A percentile compares a stretch with the other conserved stretches of the same genome.
Conservation (phyloP, 2,329 filamentous ascomycete species). For the Colletotrichum noveboracense region DNA sequence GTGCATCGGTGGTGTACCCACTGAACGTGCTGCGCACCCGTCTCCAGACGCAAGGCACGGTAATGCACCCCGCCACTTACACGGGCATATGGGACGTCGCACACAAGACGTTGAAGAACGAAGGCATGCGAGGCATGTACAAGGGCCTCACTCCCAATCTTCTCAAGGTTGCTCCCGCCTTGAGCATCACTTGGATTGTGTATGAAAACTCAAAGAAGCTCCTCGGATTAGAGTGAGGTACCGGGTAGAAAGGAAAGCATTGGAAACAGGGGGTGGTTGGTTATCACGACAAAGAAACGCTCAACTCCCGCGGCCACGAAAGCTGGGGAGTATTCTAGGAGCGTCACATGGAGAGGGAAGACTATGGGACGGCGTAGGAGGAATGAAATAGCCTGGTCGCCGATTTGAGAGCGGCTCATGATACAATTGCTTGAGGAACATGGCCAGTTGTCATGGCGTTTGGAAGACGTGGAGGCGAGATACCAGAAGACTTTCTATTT, state of each 20-base stretch:
- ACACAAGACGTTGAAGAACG: conserved; percentile 78
- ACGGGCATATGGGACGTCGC: conserved; percentile 91
- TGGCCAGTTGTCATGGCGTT: conserved; percentile 5
- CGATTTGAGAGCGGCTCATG: neutral
- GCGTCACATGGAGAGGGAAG: neutral
- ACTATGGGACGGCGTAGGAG: neutral
- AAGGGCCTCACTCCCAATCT: conserved; percentile 95
- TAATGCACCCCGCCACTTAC: conserved; percentile 89
- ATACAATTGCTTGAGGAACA: conserved; percentile 9
- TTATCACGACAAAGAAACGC: neutral
- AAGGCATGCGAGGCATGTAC: conserved; percentile 87
- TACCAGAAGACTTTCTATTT: conserved; percentile 19
- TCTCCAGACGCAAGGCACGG: conserved; percentile 91
- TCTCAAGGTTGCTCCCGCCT: conserved; percentile 92
- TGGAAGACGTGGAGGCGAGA: conserved; percentile 14
- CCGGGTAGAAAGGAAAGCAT: neutral
- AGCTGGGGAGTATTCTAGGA: neutral
- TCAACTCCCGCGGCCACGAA: neutral
- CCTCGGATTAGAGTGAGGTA: conserved; percentile 55
- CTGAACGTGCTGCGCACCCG: conserved; percentile 92
- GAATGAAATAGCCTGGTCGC: neutral
- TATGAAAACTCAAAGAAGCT: conserved; percentile 88
- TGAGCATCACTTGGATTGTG: conserved; percentile 93
- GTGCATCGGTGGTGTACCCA: conserved; percentile 93
- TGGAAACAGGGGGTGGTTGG: neutral